A percentile compares a stretch with the other conserved stretches of the same genome.
Conservation (phyloP, 257 asterid genomes). For the Buddleja alternifolia region DNA sequence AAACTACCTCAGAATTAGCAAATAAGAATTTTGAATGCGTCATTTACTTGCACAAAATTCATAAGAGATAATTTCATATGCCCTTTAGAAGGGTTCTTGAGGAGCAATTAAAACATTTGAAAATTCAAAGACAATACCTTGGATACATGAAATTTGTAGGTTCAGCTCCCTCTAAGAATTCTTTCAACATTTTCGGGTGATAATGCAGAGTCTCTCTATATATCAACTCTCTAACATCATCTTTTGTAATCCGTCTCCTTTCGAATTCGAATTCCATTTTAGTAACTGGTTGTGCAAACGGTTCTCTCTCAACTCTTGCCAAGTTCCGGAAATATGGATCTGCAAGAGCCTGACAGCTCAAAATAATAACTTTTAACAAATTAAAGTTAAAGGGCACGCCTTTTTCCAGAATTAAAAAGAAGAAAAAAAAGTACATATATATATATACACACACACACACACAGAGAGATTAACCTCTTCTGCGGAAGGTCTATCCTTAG, state of each 20-base stretch:
- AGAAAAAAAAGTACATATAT: neutral
- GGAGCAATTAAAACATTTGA: neutral
- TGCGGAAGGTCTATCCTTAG: slow-evolving; percentile 90
- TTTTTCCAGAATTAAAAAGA: neutral
- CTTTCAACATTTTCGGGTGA: slow-evolving; percentile 96
- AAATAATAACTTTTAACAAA: slow-evolving; percentile 36
- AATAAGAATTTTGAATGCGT: no score
- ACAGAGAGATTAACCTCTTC: slow-evolving; percentile 67
- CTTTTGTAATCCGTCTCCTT: slow-evolving; percentile 92
- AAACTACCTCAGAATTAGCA: no score
- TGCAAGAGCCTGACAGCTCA: slow-evolving; percentile 86
- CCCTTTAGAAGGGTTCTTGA: neutral
- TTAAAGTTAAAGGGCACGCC: neutral
- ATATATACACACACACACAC: neutral
- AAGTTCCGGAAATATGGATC: slow-evolving; percentile 97
- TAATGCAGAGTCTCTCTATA: slow-evolving; percentile 95
- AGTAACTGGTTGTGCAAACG: slow-evolving; percentile 90
- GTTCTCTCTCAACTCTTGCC: slow-evolving; percentile 97
- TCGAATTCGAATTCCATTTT: slow-evolving; percentile 99
- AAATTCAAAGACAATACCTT: slow-evolving; percentile 49
- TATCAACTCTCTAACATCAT: slow-evolving; percentile 86
- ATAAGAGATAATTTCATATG: neutral
- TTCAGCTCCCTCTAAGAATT: slow-evolving; percentile 80
- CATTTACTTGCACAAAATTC: no score
- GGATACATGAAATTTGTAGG: slow-evolving; percentile 98